phyloP scores from a whole-genome alignment of 805 yeast species.

The Nakazawaea pomicola region DNA sequence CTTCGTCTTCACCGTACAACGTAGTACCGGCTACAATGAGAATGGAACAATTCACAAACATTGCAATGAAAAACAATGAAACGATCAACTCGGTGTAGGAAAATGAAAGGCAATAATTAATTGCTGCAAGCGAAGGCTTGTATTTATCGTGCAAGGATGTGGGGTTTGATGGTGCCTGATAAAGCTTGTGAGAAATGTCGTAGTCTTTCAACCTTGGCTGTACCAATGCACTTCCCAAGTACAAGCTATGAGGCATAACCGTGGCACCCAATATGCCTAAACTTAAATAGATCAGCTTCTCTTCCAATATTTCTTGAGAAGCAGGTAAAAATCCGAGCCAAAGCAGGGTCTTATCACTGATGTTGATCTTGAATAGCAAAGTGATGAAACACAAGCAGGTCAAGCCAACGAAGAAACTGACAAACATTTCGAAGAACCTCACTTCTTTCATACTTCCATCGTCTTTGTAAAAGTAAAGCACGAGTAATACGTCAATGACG shows the following conservation, averaged over 20 bases:
- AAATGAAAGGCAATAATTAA: conserved; percentile 59
- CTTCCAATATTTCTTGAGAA: conserved; percentile 38
- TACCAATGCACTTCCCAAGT: conserved; percentile 44
- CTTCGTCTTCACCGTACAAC: conserved; percentile 57
- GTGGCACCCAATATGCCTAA: conserved; percentile 71
- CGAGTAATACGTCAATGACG: conserved; percentile 78
- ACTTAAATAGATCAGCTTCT: conserved; percentile 69
- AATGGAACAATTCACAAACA: conserved; percentile 79
- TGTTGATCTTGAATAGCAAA: conserved; percentile 67
- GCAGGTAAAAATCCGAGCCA: conserved; percentile 64
- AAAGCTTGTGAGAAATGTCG: conserved; percentile 27
- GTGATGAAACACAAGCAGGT: conserved; percentile 84
- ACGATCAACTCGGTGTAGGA: conserved; percentile 62
- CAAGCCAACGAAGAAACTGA: conserved; percentile 68
- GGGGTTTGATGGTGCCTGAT: conserved; percentile 19
- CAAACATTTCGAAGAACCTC: conserved; percentile 77
- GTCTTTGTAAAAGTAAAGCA: conserved; percentile 83
- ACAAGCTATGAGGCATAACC: conserved; percentile 47
- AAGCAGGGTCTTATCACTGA: conserved; percentile 53
- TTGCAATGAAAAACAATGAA: conserved; percentile 69
- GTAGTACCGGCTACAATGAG: conserved; percentile 75
- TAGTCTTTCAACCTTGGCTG: conserved; percentile 43
- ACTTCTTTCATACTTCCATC: conserved; percentile 74
- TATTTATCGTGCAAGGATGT: conserved; percentile 43
- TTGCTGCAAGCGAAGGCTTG: conserved; percentile 63